Percentiles rank a stretch among this genome's conserved stretches.
phyloP scores from a whole-genome alignment of 2,329 filamentous ascomycete species.

The Trichophyton simii region DNA sequence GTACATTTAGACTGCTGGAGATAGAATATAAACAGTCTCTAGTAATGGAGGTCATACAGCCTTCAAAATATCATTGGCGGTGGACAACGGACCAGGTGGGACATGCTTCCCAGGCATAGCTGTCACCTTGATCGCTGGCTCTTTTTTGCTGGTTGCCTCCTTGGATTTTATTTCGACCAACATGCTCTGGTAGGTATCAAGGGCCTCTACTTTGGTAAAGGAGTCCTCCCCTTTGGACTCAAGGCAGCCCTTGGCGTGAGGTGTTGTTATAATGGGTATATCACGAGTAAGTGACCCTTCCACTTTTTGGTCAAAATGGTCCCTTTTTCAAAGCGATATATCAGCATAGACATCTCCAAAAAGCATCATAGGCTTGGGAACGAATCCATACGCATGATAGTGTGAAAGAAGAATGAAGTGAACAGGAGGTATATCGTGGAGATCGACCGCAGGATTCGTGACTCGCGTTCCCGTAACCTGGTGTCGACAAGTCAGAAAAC shows the following conservation, averaged over 20 bases:
- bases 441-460: constrained; percentile 49
- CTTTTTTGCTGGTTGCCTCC: constrained; percentile 11
- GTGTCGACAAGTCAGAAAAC: background rate
- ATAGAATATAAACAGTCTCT: background rate
- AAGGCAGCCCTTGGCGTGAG: constrained; percentile 46
- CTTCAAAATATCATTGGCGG: constrained; percentile 36
- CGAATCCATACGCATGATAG: constrained; percentile 42
- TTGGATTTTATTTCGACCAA: constrained; percentile 30
- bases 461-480: constrained; percentile 34
- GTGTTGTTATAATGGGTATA: constrained; percentile 52
- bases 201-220: constrained; percentile 43
- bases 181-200: constrained; percentile 45
- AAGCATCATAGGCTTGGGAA: background rate
- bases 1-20: constrained; percentile 16
- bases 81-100: constrained; percentile 32
- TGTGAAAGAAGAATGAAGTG: constrained; percentile 51
- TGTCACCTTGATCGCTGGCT: constrained; percentile 43
- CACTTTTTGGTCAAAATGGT: constrained; percentile 45
- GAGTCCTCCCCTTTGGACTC: constrained; percentile 30
- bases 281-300: constrained; percentile 40
- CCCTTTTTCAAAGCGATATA: constrained; percentile 17
- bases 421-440: constrained; percentile 47
- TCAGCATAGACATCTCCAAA: background rate
- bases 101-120: constrained; percentile 56
- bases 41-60: constrained; percentile 25